phyloP scores from a whole-genome alignment of 2,329 filamentous ascomycete species.

The Aspergillus transmontanensis region DNA sequence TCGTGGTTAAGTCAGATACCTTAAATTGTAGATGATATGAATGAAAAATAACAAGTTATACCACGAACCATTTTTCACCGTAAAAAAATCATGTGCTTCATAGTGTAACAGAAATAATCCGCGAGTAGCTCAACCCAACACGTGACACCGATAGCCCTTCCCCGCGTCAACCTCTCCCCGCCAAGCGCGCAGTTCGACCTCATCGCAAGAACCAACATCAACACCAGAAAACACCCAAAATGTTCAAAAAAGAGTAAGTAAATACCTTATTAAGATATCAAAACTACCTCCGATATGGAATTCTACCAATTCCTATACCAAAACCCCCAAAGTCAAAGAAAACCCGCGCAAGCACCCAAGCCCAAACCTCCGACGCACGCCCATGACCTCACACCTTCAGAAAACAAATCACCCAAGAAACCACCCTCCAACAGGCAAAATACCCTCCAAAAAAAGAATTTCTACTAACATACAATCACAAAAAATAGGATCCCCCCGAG shows the following conservation, averaged over 20 bases:
- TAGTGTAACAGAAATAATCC: not conserved
- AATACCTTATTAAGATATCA: not conserved
- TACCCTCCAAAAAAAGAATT: not conserved
- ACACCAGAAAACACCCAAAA: conserved; percentile 40
- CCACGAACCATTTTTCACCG: not conserved
- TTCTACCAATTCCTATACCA: not conserved
- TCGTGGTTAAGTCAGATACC: conserved; percentile 41
- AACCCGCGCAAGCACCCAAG: not conserved
- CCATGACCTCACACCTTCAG: not conserved
- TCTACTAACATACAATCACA: conserved; percentile 18
- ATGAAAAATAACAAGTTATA: conserved; percentile 5
- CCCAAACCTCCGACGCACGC: not conserved
- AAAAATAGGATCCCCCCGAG: conserved; percentile 67
- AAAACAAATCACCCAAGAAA: not conserved
- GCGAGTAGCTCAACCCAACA: not conserved
- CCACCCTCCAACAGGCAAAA: not conserved
- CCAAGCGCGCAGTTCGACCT: not conserved
- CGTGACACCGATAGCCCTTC: conserved; percentile 8
- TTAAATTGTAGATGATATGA: conserved; percentile 3
- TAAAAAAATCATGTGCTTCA: not conserved
- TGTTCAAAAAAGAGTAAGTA: conserved; percentile 92
- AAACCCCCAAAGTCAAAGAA: not conserved
- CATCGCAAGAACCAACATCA: not conserved
- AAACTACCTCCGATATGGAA: not conserved
- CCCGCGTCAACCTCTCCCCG: conserved; percentile 13